A percentile compares a stretch with the other conserved stretches of the same genome.
These are phyloP conservation scores for Croton laevigatus DNA, from an alignment of 441 rosid genomes.

Conservation along the genomic window DNA sequence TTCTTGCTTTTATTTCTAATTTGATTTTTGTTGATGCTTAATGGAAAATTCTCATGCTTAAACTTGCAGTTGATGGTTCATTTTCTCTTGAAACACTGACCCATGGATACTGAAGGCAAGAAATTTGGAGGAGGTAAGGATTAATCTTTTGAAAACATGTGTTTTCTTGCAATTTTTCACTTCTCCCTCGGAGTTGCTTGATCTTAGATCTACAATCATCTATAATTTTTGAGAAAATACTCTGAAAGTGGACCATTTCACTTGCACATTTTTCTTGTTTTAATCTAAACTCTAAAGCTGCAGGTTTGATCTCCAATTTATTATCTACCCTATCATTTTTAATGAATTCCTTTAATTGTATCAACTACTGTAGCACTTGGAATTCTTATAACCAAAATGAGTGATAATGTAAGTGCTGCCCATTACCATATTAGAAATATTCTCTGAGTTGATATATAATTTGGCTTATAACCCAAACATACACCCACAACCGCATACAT, in stretches of 20 bases:
- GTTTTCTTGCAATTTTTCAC: neutral
- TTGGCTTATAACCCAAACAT: neutral
- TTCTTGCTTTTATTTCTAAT: neutral
- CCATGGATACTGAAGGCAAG: slow-evolving; percentile 61
- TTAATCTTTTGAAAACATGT: slow-evolving; percentile 6
- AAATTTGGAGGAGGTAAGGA: slow-evolving; percentile 59
- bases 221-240: no score
- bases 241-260: neutral
- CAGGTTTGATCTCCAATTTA: neutral
- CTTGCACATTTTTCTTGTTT: neutral
- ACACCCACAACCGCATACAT: neutral
- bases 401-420: neutral
- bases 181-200: neutral
- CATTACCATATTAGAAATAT: neutral
- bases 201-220: neutral
- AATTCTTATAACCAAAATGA: no score
- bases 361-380: neutral
- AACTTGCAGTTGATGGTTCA: slow-evolving; percentile 36
- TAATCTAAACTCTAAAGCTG: neutral
- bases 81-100: slow-evolving; percentile 29
- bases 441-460: neutral
- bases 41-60: neutral
- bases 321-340: neutral
- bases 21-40: neutral
- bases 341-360: neutral